Conservation (phyloP, 192 early-diverging fungal species). For the Paraglomus brasilianum region DNA sequence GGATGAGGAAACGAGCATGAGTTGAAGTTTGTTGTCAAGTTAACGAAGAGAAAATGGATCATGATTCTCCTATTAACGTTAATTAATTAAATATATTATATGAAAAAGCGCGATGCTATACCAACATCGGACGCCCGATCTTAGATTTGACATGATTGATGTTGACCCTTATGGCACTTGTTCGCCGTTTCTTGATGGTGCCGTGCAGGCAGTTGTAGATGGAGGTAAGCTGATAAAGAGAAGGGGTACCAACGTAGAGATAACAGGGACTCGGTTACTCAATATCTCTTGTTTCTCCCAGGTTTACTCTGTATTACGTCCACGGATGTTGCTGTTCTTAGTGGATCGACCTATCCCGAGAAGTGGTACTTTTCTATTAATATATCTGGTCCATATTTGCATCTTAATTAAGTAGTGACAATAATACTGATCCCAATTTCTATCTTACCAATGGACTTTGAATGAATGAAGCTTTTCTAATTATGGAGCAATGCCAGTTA, state of each 20-base stretch:
- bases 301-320: slow-evolving; percentile 95
- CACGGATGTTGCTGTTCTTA: slow-evolving; percentile 94
- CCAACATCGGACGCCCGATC: slow-evolving; percentile 49
- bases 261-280: too few relatives aligned
- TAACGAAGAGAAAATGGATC: too few relatives aligned
- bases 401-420: too few relatives aligned
- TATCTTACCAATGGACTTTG: neutral
- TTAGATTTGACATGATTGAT: slow-evolving; percentile 84
- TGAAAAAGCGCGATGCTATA: slow-evolving; percentile 64
- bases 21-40: too few relatives aligned
- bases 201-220: slow-evolving; percentile 84
- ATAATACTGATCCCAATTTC: too few relatives aligned
- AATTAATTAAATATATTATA: too few relatives aligned
- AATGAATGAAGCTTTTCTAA: slow-evolving; percentile 74
- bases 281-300: slow-evolving; percentile 17
- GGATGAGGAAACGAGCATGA: neutral
- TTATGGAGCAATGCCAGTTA: slow-evolving; percentile 90
- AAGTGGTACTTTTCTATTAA: slow-evolving; percentile 52
- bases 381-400: neutral
- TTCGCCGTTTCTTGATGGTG: slow-evolving; percentile 92
- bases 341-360: slow-evolving; percentile 85
- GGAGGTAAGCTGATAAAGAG: slow-evolving; percentile 63
- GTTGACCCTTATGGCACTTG: slow-evolving; percentile 97
- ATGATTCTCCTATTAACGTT: too few relatives aligned
- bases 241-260: too few relatives aligned